Percentiles rank a stretch among this genome's conserved stretches.
phyloP scores from a whole-genome alignment of 2,329 filamentous ascomycete genomes.

The Uncinocarpus reesii region DNA sequence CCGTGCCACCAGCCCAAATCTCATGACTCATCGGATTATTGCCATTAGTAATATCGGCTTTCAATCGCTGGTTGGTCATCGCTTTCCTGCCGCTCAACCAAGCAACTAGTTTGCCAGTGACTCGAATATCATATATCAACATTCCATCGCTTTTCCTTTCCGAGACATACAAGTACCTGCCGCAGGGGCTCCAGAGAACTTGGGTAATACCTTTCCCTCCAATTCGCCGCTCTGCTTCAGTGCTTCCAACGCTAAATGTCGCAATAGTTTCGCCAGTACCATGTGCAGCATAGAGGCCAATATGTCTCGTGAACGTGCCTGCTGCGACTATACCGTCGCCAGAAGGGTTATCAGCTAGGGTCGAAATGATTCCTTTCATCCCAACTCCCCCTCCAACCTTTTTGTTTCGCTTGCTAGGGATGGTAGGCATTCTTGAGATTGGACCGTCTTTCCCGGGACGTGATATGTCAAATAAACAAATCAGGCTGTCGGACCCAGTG shows the following conservation, averaged over 20 bases:
- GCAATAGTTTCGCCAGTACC: slow-evolving; percentile 42
- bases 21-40: slow-evolving; percentile 36
- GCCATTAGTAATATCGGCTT: slow-evolving; percentile 41
- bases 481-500: slow-evolving; percentile 45
- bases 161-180: slow-evolving; percentile 48
- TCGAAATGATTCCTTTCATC: slow-evolving; percentile 48
- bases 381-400: slow-evolving; percentile 39
- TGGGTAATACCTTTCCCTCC: slow-evolving; percentile 46
- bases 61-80: slow-evolving; percentile 46
- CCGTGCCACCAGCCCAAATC: slow-evolving; percentile 50
- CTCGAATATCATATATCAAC: slow-evolving; percentile 50
- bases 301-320: slow-evolving; percentile 46
- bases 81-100: slow-evolving; percentile 40
- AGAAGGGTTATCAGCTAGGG: slow-evolving; percentile 38
- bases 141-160: slow-evolving; percentile 49
- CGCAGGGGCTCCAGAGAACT: slow-evolving; percentile 49
- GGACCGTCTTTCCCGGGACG: slow-evolving; percentile 40
- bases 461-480: slow-evolving; percentile 48
- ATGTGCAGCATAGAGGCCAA: slow-evolving; percentile 47
- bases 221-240: slow-evolving; percentile 30
- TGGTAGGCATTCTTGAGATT: slow-evolving; percentile 36
- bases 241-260: slow-evolving; percentile 40
- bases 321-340: slow-evolving; percentile 45
- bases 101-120: slow-evolving; percentile 42
- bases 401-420: slow-evolving; percentile 40